These are phyloP conservation scores for Funneliformis mosseae DNA, from an alignment of 192 early-diverging fungal species.

Conservation along the genomic window DNA sequence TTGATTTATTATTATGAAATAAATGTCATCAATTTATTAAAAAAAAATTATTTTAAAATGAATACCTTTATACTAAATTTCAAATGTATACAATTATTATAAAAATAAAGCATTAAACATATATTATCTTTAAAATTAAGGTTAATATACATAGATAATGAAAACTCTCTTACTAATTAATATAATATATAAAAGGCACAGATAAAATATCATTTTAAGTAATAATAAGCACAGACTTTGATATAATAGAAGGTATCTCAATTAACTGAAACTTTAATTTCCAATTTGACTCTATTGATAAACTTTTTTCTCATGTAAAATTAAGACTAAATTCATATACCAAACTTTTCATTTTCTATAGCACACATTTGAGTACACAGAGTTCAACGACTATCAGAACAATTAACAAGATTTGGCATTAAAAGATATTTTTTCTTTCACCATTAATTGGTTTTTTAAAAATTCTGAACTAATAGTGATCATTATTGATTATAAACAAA, in stretches of 20 bases:
- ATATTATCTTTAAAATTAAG: conserved; percentile 2
- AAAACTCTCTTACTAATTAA: conserved; percentile 17
- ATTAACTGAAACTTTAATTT: conserved; percentile 3
- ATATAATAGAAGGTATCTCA: not conserved
- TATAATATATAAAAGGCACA: conserved; percentile 15
- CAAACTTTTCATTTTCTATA: conserved; percentile 8
- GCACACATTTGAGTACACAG: conserved; percentile 14
- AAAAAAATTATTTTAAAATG: no score
- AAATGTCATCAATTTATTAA: no score
- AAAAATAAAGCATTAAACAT: conserved; percentile 7
- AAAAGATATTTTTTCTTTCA: not conserved
- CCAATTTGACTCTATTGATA: conserved; percentile 10
- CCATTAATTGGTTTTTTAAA: not conserved
- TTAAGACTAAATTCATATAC: conserved; percentile 12
- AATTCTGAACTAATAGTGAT: not conserved
- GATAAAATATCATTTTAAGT: not conserved
- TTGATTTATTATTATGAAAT: no score
- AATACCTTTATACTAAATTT: conserved; percentile 26
- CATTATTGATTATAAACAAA: conserved; percentile 13
- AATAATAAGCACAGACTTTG: not conserved
- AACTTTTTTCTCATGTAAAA: not conserved
- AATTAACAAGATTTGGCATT: not conserved
- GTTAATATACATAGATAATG: conserved; percentile 12
- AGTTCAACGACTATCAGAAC: not conserved
- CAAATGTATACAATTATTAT: conserved; percentile 11